Evolutionary conservation across 345 rosid species (phyloP).

Genomic region (Populus tremula): DNA sequence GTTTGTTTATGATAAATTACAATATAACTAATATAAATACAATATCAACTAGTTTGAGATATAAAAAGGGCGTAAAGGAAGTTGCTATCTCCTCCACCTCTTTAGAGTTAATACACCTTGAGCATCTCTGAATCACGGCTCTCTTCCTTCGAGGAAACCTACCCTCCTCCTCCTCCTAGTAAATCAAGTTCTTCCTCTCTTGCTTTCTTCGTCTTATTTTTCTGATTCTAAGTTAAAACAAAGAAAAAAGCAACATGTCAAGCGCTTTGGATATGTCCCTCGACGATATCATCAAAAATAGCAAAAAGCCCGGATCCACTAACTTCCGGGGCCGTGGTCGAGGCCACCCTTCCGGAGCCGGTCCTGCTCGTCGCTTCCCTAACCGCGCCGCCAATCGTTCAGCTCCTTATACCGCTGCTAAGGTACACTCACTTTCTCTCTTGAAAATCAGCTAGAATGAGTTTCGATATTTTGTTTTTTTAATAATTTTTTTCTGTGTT

Average conservation of each 20-base stretch:
- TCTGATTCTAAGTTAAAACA: background rate
- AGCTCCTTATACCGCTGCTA: constrained; percentile 60
- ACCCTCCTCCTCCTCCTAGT: background rate
- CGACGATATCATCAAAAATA: constrained; percentile 87
- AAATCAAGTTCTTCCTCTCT: background rate
- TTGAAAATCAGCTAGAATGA: constrained; percentile 6
- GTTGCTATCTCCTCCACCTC: background rate
- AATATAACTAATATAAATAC: rapidly evolving
- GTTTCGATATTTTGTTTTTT: constrained; percentile 17
- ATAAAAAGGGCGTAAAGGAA: background rate
- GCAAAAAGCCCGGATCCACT: constrained; percentile 67
- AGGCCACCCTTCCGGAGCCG: constrained; percentile 48
- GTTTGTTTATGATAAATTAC: rapidly evolving
- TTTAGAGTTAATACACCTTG: background rate
- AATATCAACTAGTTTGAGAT: background rate
- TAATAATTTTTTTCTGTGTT: constrained; percentile 20
- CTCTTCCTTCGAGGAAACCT: background rate
- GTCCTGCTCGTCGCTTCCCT: constrained; percentile 64
- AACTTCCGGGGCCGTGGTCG: constrained; percentile 54
- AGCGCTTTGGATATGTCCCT: constrained; percentile 93
- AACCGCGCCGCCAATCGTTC: constrained; percentile 63
- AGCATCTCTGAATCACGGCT: background rate
- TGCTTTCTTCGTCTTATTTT: background rate
- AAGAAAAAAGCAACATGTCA: constrained; percentile 44
- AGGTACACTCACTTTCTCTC: constrained; percentile 25